Evolutionary conservation across 2,329 filamentous ascomycete species (phyloP).

Genomic region (Dactylellina haptotyla): DNA sequence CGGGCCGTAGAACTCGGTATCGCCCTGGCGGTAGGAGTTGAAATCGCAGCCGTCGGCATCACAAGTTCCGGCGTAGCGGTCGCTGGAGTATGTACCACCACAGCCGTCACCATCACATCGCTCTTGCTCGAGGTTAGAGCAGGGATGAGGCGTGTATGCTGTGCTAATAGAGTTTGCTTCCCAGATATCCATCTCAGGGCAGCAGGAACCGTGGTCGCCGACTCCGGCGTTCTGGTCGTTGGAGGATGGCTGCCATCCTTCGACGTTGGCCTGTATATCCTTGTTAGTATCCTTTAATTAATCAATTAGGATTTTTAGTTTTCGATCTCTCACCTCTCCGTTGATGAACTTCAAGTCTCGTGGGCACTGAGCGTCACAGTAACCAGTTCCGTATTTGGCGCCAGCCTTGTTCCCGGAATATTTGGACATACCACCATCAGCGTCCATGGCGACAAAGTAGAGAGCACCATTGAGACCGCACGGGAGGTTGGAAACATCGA

Average conservation of each 20-base stretch:
- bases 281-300: slow-evolving; percentile 2
- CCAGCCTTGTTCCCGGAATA: slow-evolving; percentile 66
- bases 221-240: slow-evolving; percentile 64
- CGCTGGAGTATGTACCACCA: slow-evolving; percentile 58
- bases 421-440: slow-evolving; percentile 67
- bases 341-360: slow-evolving; percentile 70
- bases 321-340: slow-evolving; percentile 62
- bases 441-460: slow-evolving; percentile 73
- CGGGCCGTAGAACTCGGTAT: slow-evolving; percentile 61
- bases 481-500: slow-evolving; percentile 75
- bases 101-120: slow-evolving; percentile 59
- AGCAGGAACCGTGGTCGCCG: slow-evolving; percentile 68
- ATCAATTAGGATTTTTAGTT: neutral
- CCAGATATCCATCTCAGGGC: slow-evolving; percentile 69
- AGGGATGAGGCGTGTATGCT: slow-evolving; percentile 61
- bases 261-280: slow-evolving; percentile 64
- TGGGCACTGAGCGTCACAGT: slow-evolving; percentile 68
- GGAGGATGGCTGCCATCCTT: slow-evolving; percentile 63
- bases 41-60: slow-evolving; percentile 61
- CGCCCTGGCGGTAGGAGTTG: slow-evolving; percentile 60
- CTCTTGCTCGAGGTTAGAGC: slow-evolving; percentile 60
- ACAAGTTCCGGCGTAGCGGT: slow-evolving; percentile 59
- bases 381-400: slow-evolving; percentile 71
- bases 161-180: slow-evolving; percentile 61
- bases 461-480: slow-evolving; percentile 77